Conservation (phyloP, 257 asterid genomes). For the Verbascum thapsus region DNA sequence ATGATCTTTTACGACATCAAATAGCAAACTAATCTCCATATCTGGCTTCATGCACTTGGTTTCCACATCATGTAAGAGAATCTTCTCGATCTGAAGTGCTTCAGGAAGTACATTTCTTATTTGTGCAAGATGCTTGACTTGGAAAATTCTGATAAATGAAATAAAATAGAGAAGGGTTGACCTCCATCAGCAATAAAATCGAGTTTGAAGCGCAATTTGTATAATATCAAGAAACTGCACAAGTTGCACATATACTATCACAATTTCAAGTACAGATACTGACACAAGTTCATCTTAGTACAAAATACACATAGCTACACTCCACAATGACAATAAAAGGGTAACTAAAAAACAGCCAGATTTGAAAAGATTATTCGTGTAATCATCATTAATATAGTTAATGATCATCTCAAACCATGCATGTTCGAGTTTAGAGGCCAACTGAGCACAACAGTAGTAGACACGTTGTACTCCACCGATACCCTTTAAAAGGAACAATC, state of each 20-base stretch:
- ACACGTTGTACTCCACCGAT: constrained; percentile 8
- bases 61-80: constrained; percentile 63
- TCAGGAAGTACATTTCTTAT: constrained; percentile 76
- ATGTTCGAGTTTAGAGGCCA: not conserved
- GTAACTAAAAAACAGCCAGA: not conserved
- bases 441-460: not conserved
- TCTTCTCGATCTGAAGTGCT: constrained; percentile 72
- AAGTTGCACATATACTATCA: not conserved
- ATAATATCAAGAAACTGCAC: constrained; percentile 1
- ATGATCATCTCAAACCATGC: constrained; percentile 1
- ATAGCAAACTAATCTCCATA: constrained; percentile 49
- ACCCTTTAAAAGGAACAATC: not conserved
- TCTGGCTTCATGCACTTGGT: constrained; percentile 76
- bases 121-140: constrained; percentile 68
- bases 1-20: constrained; percentile 63
- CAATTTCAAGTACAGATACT: constrained; percentile 2
- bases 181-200: constrained; percentile 13
- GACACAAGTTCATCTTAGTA: constrained; percentile 3
- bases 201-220: constrained; percentile 1
- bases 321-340: not conserved
- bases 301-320: constrained; percentile 14
- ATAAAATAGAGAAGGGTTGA: constrained; percentile 24
- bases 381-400: not conserved
- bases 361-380: constrained; percentile 2
- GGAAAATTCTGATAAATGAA: constrained; percentile 55